phyloP scores from a whole-genome alignment of 75 land plant species.

The Gnetum montanum region DNA sequence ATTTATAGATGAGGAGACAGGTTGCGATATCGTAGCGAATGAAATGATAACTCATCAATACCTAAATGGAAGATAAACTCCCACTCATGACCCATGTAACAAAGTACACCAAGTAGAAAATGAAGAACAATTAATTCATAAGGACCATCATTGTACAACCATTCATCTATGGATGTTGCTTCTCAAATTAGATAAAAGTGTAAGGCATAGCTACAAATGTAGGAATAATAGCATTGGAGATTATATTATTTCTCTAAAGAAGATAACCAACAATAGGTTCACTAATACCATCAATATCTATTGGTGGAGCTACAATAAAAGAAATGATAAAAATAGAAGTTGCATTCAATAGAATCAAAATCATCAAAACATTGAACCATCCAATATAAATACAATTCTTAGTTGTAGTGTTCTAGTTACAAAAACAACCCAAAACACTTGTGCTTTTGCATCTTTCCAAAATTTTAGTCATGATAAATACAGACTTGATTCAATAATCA shows the following conservation, averaged over 20 bases:
- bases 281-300: conserved; percentile 17
- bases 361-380: conserved; percentile 17
- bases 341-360: conserved; percentile 7
- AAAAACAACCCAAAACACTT: conserved; percentile 12
- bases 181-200: conserved; percentile 14
- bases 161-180: conserved; percentile 10
- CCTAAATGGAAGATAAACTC: conserved; percentile 14
- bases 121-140: conserved; percentile 7
- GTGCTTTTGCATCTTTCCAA: conserved; percentile 9
- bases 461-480: conserved; percentile 6
- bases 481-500: too few relatives aligned
- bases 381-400: conserved; percentile 8
- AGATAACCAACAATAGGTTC: conserved; percentile 10
- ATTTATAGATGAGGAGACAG: too few relatives aligned
- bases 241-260: conserved; percentile 4
- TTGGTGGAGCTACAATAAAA: conserved; percentile 11
- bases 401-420: conserved; percentile 10
- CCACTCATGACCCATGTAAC: conserved; percentile 18
- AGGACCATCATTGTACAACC: conserved; percentile 12
- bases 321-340: conserved; percentile 12
- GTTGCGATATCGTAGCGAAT: too few relatives aligned
- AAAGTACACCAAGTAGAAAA: conserved; percentile 17
- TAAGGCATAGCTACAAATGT: conserved; percentile 8
- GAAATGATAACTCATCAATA: conserved; percentile 7
- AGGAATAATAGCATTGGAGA: conserved; percentile 12